A percentile compares a stretch with the other conserved stretches of the same genome.
These are phyloP conservation scores for Exophiala sideris DNA, from an alignment of 2,329 filamentous ascomycete species.

Conservation along the genomic window DNA sequence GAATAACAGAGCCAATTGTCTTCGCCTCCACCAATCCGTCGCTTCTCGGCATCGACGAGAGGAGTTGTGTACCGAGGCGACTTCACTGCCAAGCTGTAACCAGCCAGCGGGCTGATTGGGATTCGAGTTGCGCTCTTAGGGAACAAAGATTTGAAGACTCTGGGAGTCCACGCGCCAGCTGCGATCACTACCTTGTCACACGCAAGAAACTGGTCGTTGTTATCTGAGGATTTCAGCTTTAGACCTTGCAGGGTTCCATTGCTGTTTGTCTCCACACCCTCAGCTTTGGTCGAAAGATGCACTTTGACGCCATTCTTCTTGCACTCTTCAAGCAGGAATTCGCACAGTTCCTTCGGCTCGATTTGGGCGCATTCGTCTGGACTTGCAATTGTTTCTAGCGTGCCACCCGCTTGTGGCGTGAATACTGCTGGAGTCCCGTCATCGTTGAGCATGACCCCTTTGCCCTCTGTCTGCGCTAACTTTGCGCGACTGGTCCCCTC, in stretches of 20 bases:
- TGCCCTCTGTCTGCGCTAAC: slow-evolving; percentile 38
- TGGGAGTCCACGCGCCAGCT: slow-evolving; percentile 68
- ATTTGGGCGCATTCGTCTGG: slow-evolving; percentile 63
- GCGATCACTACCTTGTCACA: slow-evolving; percentile 65
- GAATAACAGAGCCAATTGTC: slow-evolving; percentile 59
- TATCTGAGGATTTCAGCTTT: slow-evolving; percentile 34
- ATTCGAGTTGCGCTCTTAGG: slow-evolving; percentile 52
- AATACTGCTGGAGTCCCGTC: slow-evolving; percentile 57
- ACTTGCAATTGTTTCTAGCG: slow-evolving; percentile 60
- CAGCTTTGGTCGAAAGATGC: slow-evolving; percentile 61
- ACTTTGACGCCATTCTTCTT: slow-evolving; percentile 60
- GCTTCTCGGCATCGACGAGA: slow-evolving; percentile 15
- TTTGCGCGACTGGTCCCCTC: slow-evolving; percentile 62
- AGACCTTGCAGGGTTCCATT: slow-evolving; percentile 51
- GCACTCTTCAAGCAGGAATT: slow-evolving; percentile 61
- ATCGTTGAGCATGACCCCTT: slow-evolving; percentile 31
- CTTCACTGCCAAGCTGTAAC: slow-evolving; percentile 67
- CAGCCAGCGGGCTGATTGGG: slow-evolving; percentile 62
- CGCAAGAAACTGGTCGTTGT: slow-evolving; percentile 46
- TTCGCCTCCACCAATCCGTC: slow-evolving; percentile 30
- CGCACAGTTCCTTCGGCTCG: slow-evolving; percentile 64
- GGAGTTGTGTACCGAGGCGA: slow-evolving; percentile 49
- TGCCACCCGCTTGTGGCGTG: slow-evolving; percentile 52
- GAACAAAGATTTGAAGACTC: slow-evolving; percentile 65
- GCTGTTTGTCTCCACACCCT: slow-evolving; percentile 51